These are phyloP conservation scores for Trypanosoma cruzi DNA, from an alignment of 208 protist genomes.

Conservation along the genomic window DNA sequence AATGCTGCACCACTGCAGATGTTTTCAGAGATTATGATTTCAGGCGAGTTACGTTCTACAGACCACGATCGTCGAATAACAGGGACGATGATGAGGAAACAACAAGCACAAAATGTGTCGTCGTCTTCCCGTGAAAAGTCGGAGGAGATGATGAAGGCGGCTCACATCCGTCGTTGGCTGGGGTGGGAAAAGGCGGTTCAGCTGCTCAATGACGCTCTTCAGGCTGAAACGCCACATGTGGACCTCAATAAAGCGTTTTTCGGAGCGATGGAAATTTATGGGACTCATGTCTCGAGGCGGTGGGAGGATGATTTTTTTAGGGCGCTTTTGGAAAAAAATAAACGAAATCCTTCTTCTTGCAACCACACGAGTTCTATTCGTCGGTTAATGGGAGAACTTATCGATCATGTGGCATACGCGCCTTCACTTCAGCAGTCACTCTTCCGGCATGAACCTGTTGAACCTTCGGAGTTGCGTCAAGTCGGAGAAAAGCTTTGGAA, in stretches of 20 bases:
- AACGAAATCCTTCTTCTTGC: neutral
- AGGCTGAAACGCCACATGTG: neutral
- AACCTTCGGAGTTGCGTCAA: conserved; percentile 2
- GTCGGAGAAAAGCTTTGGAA: conserved; percentile 7
- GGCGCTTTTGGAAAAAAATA: neutral
- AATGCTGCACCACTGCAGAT: neutral
- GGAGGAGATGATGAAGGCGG: neutral
- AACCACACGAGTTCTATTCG: neutral
- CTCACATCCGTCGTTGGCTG: neutral
- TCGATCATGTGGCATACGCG: neutral
- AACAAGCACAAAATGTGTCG: neutral
- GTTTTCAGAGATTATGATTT: conserved; percentile 15
- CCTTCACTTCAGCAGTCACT: conserved; percentile 4
- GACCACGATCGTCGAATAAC: neutral
- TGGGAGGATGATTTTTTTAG: conserved; percentile 8
- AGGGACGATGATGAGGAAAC: neutral
- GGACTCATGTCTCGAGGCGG: neutral
- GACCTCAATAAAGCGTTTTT: conserved; percentile 11
- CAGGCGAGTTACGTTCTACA: neutral
- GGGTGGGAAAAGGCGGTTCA: conserved; percentile 17
- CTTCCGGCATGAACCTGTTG: conserved; percentile 5
- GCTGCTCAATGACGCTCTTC: neutral
- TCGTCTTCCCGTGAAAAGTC: neutral
- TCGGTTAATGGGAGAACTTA: conserved; percentile 1
- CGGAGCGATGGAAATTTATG: conserved; percentile 15